Evolutionary conservation across 1,284 basidiomycete species (phyloP).

Genomic region (Somion occarium): DNA sequence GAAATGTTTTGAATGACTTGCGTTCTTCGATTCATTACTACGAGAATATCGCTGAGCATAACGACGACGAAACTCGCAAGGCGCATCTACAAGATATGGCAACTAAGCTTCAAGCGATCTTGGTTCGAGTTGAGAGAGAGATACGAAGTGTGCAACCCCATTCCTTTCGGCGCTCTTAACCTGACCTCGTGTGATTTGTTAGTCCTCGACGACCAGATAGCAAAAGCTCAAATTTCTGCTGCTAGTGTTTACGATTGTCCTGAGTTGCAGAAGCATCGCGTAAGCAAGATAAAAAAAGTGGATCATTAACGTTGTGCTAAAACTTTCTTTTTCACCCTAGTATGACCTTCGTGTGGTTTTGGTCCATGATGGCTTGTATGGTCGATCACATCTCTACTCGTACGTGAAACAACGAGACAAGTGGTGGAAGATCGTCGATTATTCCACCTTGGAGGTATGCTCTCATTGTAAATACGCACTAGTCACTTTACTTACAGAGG

Average conservation of each 20-base stretch:
- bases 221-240: conserved; percentile 38
- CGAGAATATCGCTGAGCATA: conserved; percentile 53
- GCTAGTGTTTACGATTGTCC: conserved; percentile 50
- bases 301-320: not conserved
- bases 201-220: conserved; percentile 52
- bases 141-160: conserved; percentile 40
- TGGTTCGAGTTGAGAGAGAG: conserved; percentile 47
- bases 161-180: not conserved
- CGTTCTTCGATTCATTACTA: conserved; percentile 62
- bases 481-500: too few species aligned
- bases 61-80: conserved; percentile 43
- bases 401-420: conserved; percentile 59
- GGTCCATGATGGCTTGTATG: conserved; percentile 69
- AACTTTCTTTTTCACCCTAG: conserved; percentile 29
- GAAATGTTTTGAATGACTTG: conserved; percentile 57
- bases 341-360: conserved; percentile 75
- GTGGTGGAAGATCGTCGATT: conserved; percentile 81
- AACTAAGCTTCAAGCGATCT: conserved; percentile 44
- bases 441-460: conserved; percentile 56
- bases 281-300: conserved; percentile 26
- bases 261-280: conserved; percentile 56
- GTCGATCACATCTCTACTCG: conserved; percentile 68
- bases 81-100: conserved; percentile 37
- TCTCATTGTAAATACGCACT: not conserved
- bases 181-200: not conserved